Evolutionary conservation across 2,329 filamentous ascomycete genomes (phyloP).

Genomic region (Fusarium agapanthi): DNA sequence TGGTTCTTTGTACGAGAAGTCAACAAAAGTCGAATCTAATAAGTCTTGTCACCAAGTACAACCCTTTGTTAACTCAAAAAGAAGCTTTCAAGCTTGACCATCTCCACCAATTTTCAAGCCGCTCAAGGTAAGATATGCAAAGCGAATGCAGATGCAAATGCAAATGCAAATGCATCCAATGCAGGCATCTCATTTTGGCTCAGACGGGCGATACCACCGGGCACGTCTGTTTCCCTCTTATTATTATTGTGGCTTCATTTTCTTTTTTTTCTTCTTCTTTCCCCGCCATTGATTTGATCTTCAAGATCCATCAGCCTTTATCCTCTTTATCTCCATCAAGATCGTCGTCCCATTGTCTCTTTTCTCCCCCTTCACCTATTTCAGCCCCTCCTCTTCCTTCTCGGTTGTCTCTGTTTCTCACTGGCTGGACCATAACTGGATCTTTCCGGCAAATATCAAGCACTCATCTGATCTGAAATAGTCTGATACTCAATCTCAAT

Average conservation of each 20-base stretch:
- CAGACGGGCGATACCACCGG: conserved; percentile 2
- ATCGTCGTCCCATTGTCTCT: not conserved
- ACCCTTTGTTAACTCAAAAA: conserved; percentile 5
- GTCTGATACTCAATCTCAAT: not conserved
- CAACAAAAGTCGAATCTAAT: not conserved
- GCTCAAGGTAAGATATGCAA: conserved; percentile 7
- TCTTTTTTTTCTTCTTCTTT: not conserved
- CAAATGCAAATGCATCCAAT: conserved; percentile 2
- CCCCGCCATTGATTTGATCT: not conserved
- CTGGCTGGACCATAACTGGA: conserved; percentile 26
- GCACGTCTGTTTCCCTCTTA: not conserved
- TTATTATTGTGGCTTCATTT: conserved; percentile 6
- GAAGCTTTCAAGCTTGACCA: conserved; percentile 15
- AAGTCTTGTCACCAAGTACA: not conserved
- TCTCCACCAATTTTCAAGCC: conserved; percentile 14
- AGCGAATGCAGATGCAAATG: not conserved
- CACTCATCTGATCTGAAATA: conserved; percentile 34
- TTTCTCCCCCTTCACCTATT: conserved; percentile 3
- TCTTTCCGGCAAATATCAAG: conserved; percentile 32
- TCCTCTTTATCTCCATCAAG: not conserved
- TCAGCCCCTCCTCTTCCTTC: conserved; percentile 19
- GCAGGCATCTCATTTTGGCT: conserved; percentile 12
- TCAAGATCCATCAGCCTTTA: not conserved
- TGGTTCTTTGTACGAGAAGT: not conserved
- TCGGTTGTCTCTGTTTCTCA: conserved; percentile 24